Evolutionary conservation across 495 filamentous ascomycete species (phyloP).

Genomic region (Barbatosphaeria neglecta): DNA sequence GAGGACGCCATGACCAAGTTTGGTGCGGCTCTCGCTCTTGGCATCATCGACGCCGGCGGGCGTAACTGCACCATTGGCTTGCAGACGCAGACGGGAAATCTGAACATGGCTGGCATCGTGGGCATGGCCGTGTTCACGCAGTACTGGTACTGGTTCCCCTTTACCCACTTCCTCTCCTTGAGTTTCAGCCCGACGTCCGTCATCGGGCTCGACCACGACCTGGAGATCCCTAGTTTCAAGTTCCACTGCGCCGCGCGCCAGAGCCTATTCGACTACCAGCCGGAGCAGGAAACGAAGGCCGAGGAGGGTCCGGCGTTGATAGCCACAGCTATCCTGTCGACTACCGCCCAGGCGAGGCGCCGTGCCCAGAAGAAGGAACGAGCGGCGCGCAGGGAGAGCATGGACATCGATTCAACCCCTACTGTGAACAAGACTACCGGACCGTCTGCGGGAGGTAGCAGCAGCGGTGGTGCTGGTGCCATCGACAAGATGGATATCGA

Average conservation of each 20-base stretch:
- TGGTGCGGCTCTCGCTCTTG: conserved; percentile 82
- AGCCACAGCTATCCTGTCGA: conserved; percentile 91
- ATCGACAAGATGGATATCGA: conserved; percentile 92
- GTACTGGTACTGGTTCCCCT: conserved; percentile 99
- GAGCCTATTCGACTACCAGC: conserved; percentile 95
- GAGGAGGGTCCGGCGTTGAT: conserved; percentile 91
- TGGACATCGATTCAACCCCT: conserved; percentile 72
- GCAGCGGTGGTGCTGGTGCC: too few relatives aligned
- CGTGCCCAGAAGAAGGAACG: conserved; percentile 68
- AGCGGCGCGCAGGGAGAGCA: conserved; percentile 65
- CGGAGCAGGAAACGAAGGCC: conserved; percentile 84
- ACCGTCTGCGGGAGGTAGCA: conserved; percentile 39
- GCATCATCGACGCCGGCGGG: conserved; percentile 96
- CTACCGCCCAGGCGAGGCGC: conserved; percentile 92
- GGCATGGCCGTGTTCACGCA: conserved; percentile 98
- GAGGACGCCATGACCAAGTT: conserved; percentile 99
- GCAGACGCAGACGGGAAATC: conserved; percentile 93
- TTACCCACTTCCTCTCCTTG: conserved; percentile 92
- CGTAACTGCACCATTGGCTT: conserved; percentile 97
- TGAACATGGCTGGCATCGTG: conserved; percentile 95
- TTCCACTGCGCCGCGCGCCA: conserved; percentile 89
- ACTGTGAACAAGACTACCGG: conserved; percentile 63
- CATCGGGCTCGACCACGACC: conserved; percentile 83
- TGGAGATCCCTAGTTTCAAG: conserved; percentile 92
- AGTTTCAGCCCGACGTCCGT: conserved; percentile 90